Conservation (phyloP, 2,329 filamentous ascomycete genomes). For the Fusarium nygamai region DNA sequence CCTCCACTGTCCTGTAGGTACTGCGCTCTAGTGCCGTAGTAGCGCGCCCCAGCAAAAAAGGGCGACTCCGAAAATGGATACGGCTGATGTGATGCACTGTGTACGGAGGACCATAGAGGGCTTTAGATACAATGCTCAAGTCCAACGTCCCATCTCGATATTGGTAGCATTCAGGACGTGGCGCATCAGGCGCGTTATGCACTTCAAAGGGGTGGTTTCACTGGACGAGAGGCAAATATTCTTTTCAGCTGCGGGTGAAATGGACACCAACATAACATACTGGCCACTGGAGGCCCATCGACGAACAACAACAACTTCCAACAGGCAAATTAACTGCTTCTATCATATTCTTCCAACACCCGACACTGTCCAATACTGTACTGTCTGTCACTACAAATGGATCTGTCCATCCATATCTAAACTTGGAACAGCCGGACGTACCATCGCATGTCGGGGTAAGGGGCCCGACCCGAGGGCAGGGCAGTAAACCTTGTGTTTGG, state of each 20-base stretch:
- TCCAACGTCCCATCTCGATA: conserved; percentile 38
- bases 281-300: neutral
- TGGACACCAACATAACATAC: neutral
- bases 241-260: neutral
- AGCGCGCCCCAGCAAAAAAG: conserved; percentile 36
- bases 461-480: conserved; percentile 28
- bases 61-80: conserved; percentile 36
- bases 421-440: conserved; percentile 37
- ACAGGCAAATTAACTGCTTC: neutral
- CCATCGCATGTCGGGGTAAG: conserved; percentile 37
- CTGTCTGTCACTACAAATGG: conserved; percentile 26
- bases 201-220: conserved; percentile 25
- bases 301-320: neutral
- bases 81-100: conserved; percentile 32
- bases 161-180: conserved; percentile 33
- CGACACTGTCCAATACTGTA: conserved; percentile 17
- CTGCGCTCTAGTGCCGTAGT: conserved; percentile 20
- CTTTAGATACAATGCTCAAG: conserved; percentile 27
- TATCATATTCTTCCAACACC: neutral
- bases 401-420: conserved; percentile 30
- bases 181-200: conserved; percentile 30
- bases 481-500: conserved; percentile 34
- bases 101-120: conserved; percentile 10
- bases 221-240: neutral
- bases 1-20: neutral